These are phyloP conservation scores for Saprolegnia parasitica DNA, from an alignment of 352 stramenopile species.

Conservation along the genomic window DNA sequence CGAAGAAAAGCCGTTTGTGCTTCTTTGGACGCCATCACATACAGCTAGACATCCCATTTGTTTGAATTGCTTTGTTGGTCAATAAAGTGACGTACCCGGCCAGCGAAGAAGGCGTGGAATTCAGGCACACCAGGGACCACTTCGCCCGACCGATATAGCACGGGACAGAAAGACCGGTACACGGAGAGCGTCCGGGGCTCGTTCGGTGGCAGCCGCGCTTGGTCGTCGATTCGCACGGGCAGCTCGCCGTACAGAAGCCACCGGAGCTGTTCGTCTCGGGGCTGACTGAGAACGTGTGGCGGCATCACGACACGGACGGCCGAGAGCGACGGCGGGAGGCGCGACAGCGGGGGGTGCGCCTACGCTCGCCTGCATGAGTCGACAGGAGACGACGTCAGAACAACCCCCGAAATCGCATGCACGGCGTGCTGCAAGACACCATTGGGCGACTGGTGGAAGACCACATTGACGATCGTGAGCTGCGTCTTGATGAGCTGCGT, in stretches of 20 bases:
- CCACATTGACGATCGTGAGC: not conserved
- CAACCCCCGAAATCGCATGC: not conserved
- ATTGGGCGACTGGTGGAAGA: constrained; percentile 18
- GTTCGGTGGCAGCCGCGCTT: not conserved
- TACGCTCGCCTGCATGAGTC: not conserved
- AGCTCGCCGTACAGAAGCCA: constrained; percentile 23
- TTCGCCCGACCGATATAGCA: not conserved
- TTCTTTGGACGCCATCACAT: constrained; percentile 12
- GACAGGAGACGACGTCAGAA: not conserved
- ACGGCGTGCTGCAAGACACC: constrained; percentile 14
- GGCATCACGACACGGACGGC: constrained; percentile 1
- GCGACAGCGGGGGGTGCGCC: constrained; percentile 1
- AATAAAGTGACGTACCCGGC: not conserved
- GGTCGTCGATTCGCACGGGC: not conserved
- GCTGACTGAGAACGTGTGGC: not conserved
- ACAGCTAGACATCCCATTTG: constrained; percentile 11
- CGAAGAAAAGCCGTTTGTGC: not conserved
- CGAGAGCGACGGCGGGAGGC: constrained; percentile 12
- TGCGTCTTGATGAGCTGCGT: not conserved
- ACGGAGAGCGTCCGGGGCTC: constrained; percentile 14
- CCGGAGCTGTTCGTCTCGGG: constrained; percentile 15
- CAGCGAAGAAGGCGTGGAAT: constrained; percentile 16
- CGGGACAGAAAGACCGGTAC: constrained; percentile 12
- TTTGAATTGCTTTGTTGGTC: not conserved
- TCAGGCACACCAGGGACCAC: not conserved